Percentiles rank a stretch among this genome's conserved stretches.
Conservation (phyloP, 768 basidiomycete genomes). For the Holtermanniella nyarrowii region DNA sequence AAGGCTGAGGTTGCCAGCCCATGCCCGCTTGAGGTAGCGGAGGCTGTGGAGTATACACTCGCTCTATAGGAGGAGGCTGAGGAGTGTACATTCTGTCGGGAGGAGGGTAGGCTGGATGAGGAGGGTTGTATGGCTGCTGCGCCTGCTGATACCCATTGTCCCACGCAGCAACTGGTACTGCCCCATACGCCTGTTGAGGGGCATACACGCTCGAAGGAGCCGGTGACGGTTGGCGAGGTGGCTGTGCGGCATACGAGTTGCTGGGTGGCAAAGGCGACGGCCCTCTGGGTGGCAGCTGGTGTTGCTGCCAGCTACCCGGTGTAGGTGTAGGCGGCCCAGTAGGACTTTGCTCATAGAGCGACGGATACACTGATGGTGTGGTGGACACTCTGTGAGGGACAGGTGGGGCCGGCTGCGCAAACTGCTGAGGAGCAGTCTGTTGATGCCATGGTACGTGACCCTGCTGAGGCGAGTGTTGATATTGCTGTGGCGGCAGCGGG, state of each 20-base stretch:
- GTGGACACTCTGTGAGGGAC: neutral
- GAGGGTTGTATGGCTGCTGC: constrained; percentile 5
- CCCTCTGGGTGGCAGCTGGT: neutral
- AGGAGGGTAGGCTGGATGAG: neutral
- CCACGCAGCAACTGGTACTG: neutral
- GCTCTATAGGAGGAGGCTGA: constrained; percentile 14
- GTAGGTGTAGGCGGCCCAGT: neutral
- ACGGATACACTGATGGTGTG: neutral
- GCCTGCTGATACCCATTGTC: neutral
- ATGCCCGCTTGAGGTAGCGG: constrained; percentile 2
- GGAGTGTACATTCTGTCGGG: no score
- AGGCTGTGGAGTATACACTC: constrained; percentile 6
- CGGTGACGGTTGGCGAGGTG: constrained; percentile 1
- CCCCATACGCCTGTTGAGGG: neutral
- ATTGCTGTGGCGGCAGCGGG: neutral
- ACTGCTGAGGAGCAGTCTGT: constrained; percentile 18
- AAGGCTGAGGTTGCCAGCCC: neutral
- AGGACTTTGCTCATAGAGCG: neutral
- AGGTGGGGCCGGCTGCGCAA: neutral
- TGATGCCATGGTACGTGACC: constrained; percentile 35
- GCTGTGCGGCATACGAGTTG: neutral
- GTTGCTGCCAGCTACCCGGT: neutral
- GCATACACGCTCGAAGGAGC: neutral
- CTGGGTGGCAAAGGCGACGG: neutral
- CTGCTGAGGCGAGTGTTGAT: neutral